phyloP scores from a whole-genome alignment of 2,329 filamentous ascomycete species.

The Colletotrichum cuscutae region DNA sequence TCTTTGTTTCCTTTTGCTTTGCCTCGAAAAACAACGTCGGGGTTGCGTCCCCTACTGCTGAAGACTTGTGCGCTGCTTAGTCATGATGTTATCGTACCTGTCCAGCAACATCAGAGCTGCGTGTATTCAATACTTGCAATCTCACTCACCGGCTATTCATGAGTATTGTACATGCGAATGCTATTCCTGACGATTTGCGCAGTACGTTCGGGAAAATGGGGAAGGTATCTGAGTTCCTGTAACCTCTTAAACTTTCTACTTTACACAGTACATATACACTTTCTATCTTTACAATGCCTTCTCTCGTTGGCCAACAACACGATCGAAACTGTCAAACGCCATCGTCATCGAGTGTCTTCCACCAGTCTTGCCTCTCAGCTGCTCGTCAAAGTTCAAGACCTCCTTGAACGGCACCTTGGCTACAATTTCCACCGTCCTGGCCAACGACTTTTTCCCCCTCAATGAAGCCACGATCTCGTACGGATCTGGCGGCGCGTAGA shows the following conservation, averaged over 20 bases:
- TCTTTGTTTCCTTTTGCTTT: neutral
- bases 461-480: conserved; percentile 72
- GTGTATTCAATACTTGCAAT: neutral
- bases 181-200: neutral
- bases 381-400: conserved; percentile 94
- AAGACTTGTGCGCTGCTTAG: neutral
- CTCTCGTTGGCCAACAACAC: conserved; percentile 64
- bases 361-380: conserved; percentile 87
- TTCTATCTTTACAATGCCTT: conserved; percentile 51
- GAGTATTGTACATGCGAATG: neutral
- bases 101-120: neutral
- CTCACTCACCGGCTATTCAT: neutral
- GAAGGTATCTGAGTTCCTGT: neutral
- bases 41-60: neutral
- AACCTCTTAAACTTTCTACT: neutral
- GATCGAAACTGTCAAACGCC: conserved; percentile 67
- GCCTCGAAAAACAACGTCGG: neutral
- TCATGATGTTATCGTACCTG: neutral
- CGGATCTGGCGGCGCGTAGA: conserved; percentile 91
- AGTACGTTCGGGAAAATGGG: neutral
- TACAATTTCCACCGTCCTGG: conserved; percentile 72
- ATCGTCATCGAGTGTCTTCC: conserved; percentile 75
- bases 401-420: conserved; percentile 94
- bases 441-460: conserved; percentile 59
- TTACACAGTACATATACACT: neutral